A percentile compares a stretch with the other conserved stretches of the same genome.
These are phyloP conservation scores for Naematelia encephala DNA, from an alignment of 768 basidiomycete genomes.

Conservation along the genomic window DNA sequence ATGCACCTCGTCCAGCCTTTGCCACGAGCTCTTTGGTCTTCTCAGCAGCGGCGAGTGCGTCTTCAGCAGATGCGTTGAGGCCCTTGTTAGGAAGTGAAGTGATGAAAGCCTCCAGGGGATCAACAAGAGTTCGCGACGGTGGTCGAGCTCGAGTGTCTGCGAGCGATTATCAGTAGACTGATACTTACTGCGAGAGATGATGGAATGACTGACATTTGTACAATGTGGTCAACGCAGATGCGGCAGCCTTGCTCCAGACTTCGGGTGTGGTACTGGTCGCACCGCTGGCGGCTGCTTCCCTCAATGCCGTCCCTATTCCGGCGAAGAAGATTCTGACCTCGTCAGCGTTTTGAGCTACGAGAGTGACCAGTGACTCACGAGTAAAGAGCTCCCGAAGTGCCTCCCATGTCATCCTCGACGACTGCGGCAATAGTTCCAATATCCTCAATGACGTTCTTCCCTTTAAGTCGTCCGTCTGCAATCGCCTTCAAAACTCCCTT, in stretches of 20 bases:
- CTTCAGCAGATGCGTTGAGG: constrained; percentile 59
- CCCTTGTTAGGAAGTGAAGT: constrained; percentile 53
- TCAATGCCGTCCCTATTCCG: constrained; percentile 71
- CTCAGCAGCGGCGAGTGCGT: constrained; percentile 67
- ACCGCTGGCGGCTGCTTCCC: constrained; percentile 41
- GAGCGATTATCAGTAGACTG: background rate
- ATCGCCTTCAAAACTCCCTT: constrained; percentile 61
- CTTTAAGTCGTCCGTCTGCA: constrained; percentile 59
- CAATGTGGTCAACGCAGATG: constrained; percentile 45
- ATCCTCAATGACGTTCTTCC: constrained; percentile 63
- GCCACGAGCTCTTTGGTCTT: constrained; percentile 71
- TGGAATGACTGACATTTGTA: constrained; percentile 39
- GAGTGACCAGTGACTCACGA: constrained; percentile 59
- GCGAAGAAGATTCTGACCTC: constrained; percentile 79
- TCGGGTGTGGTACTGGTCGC: constrained; percentile 54
- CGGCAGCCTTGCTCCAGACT: constrained; percentile 64
- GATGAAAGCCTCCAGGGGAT: constrained; percentile 79
- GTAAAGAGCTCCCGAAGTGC: constrained; percentile 85
- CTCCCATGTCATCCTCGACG: constrained; percentile 82
- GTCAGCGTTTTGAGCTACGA: background rate
- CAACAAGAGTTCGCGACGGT: constrained; percentile 85
- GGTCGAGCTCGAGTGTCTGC: constrained; percentile 76
- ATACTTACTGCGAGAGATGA: background rate
- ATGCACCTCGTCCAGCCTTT: constrained; percentile 83
- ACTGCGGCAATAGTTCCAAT: constrained; percentile 68